Evolutionary conservation across 225 moss, liverwort and hornwort species (phyloP).

Genomic region (Physcomitrium patens): DNA sequence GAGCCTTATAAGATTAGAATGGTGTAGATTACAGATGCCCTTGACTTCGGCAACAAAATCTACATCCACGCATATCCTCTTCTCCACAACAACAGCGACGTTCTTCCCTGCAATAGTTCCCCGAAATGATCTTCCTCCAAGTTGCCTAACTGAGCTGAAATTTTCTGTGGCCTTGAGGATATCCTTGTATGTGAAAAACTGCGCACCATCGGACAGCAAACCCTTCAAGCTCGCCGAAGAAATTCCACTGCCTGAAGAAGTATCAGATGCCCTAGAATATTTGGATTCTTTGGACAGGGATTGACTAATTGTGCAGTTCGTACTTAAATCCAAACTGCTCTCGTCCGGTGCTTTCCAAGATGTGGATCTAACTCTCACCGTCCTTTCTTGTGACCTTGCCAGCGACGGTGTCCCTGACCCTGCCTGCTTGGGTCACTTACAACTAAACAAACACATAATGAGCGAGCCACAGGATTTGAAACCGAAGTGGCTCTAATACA

Average conservation of each 20-base stretch:
- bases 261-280: slow-evolving; percentile 47
- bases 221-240: slow-evolving; percentile 67
- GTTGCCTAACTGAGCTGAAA: slow-evolving; percentile 60
- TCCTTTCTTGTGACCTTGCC: slow-evolving; percentile 21
- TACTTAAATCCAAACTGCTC: slow-evolving; percentile 57
- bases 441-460: slow-evolving; percentile 59
- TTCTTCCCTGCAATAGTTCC: slow-evolving; percentile 56
- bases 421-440: slow-evolving; percentile 37
- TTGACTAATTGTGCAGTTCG: slow-evolving; percentile 49
- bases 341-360: slow-evolving; percentile 35
- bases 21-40: slow-evolving; percentile 79
- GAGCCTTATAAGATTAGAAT: slow-evolving; percentile 67
- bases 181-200: slow-evolving; percentile 76
- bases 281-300: slow-evolving; percentile 45
- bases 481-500: background rate
- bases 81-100: slow-evolving; percentile 68
- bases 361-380: slow-evolving; percentile 6
- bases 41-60: slow-evolving; percentile 76
- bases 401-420: slow-evolving; percentile 20
- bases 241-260: slow-evolving; percentile 49
- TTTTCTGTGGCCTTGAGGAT: slow-evolving; percentile 76
- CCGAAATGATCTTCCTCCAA: slow-evolving; percentile 71
- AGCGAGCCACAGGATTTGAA: slow-evolving; percentile 26
- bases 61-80: slow-evolving; percentile 56
- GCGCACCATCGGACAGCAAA: slow-evolving; percentile 75